Evolutionary conservation across 108 stramenopile species (phyloP).

Genomic region (Cyclotella choctawhatcheeana): DNA sequence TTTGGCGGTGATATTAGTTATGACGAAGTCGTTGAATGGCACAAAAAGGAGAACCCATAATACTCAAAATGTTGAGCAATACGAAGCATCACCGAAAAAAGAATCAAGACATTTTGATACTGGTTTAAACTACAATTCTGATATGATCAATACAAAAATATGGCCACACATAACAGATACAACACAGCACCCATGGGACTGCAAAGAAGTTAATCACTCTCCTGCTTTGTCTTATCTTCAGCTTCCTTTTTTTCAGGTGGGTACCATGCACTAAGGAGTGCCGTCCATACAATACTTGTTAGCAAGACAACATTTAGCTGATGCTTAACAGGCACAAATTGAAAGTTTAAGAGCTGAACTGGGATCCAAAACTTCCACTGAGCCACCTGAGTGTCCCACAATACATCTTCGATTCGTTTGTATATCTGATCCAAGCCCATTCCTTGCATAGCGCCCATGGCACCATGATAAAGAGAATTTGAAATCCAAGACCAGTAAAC

Average conservation of each 20-base stretch:
- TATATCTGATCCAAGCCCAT: slow-evolving; percentile 50
- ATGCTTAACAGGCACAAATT: slow-evolving; percentile 77
- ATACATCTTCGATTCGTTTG: slow-evolving; percentile 64
- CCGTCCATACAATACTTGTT: slow-evolving; percentile 84
- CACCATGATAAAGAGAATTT: slow-evolving; percentile 78
- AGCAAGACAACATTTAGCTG: slow-evolving; percentile 82
- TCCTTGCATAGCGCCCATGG: slow-evolving; percentile 86
- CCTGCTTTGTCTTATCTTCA: background rate
- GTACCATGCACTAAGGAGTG: slow-evolving; percentile 76
- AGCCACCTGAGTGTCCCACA: slow-evolving; percentile 71
- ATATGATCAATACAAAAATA: background rate
- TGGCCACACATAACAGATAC: background rate
- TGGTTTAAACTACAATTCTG: too few species aligned
- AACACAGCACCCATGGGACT: background rate
- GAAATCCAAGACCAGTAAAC: slow-evolving; percentile 86
- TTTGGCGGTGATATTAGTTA: slow-evolving; percentile 95
- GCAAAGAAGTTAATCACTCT: background rate
- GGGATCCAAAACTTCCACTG: slow-evolving; percentile 42
- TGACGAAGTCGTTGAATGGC: slow-evolving; percentile 94
- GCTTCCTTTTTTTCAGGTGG: slow-evolving; percentile 61
- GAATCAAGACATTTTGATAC: too few species aligned
- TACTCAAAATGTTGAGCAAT: too few species aligned
- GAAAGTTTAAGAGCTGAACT: slow-evolving; percentile 66
- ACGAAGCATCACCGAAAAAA: too few species aligned
- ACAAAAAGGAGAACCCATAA: slow-evolving; percentile 69